Evolutionary conservation across 768 basidiomycete species (phyloP).

Genomic region (Stropharia rugosoannulata): DNA sequence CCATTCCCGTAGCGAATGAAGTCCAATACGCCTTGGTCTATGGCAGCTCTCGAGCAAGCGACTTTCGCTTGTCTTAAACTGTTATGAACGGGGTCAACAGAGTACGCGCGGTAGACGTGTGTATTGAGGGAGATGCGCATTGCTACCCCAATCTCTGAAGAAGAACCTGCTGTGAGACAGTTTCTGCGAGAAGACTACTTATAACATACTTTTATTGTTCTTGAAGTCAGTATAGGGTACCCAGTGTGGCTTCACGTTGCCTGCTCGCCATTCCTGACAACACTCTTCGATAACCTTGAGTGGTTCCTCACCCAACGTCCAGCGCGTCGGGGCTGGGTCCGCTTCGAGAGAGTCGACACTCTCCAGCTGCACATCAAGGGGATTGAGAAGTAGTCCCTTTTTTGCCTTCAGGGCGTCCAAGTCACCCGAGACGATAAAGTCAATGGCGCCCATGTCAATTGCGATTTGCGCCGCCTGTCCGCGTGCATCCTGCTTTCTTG

Average conservation of each 20-base stretch:
- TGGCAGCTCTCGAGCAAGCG: constrained; percentile 53
- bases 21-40: constrained; percentile 53
- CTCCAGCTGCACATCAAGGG: constrained; percentile 24
- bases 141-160: constrained; percentile 51
- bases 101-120: constrained; percentile 50
- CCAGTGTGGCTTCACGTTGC: constrained; percentile 53
- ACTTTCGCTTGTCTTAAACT: constrained; percentile 44
- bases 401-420: constrained; percentile 30
- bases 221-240: constrained; percentile 47
- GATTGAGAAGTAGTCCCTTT: constrained; percentile 33
- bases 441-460: constrained; percentile 57
- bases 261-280: constrained; percentile 55
- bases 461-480: constrained; percentile 51
- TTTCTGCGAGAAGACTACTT: background rate
- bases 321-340: constrained; percentile 12
- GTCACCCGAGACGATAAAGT: constrained; percentile 54
- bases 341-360: constrained; percentile 15
- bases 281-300: constrained; percentile 49
- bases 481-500: constrained; percentile 54
- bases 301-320: constrained; percentile 16
- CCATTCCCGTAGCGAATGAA: constrained; percentile 59
- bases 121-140: constrained; percentile 53
- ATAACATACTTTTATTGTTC: constrained; percentile 38
- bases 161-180: background rate
- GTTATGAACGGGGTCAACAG: constrained; percentile 43